phyloP scores from a whole-genome alignment of 805 yeast species.

The Myxozyma udenii region DNA sequence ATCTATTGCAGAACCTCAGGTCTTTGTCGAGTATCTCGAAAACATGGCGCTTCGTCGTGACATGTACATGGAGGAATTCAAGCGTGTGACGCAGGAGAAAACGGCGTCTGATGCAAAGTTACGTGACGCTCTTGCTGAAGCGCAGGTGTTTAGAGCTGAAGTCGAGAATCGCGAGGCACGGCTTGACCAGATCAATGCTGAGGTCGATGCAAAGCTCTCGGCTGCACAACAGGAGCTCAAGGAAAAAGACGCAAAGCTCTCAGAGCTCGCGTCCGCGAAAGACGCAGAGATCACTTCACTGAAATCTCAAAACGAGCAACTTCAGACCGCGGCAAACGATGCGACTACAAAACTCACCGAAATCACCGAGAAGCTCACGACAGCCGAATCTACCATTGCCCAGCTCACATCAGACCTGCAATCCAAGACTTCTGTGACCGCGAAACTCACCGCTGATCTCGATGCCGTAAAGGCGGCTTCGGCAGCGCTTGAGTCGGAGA shows the following conservation, averaged over 20 bases:
- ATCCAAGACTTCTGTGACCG: not conserved
- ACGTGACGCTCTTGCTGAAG: conserved; percentile 6
- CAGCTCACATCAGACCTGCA: conserved; percentile 30
- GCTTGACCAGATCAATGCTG: not conserved
- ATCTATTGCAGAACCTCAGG: conserved; percentile 67
- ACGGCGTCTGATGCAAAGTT: not conserved
- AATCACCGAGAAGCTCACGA: not conserved
- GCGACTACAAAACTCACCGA: not conserved
- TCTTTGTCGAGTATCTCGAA: conserved; percentile 64
- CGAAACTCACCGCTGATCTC: not conserved
- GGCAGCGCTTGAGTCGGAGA: not conserved
- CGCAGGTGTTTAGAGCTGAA: conserved; percentile 3
- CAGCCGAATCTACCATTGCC: conserved; percentile 3
- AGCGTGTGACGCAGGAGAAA: conserved; percentile 41
- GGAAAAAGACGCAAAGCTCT: conserved; percentile 10
- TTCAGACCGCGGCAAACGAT: not conserved
- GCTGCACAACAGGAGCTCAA: not conserved
- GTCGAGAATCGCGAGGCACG: conserved; percentile 14
- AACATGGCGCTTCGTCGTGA: conserved; percentile 59
- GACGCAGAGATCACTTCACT: conserved; percentile 9
- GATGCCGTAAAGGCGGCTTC: not conserved
- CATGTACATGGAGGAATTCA: conserved; percentile 64
- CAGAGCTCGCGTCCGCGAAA: conserved; percentile 28
- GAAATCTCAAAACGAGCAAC: not conserved
- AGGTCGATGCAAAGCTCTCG: not conserved